A percentile compares a stretch with the other conserved stretches of the same genome.
phyloP scores from a whole-genome alignment of 495 filamentous ascomycete genomes.

The Neurospora sp. region DNA sequence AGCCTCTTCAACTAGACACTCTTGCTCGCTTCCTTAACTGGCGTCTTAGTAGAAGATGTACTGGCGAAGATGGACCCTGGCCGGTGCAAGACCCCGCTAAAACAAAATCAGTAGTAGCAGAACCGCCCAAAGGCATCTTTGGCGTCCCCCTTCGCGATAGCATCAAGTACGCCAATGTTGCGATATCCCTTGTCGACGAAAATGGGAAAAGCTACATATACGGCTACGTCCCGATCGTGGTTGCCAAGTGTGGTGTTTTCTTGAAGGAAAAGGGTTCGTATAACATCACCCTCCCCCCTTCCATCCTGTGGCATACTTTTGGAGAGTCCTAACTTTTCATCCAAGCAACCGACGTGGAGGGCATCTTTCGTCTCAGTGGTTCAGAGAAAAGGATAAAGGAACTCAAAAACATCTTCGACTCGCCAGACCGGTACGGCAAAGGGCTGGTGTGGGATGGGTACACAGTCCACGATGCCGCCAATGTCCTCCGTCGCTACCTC shows the following conservation, averaged over 20 bases:
- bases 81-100: slow-evolving; percentile 1
- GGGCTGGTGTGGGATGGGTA: slow-evolving; percentile 95
- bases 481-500: slow-evolving; percentile 88
- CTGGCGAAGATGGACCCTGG: slow-evolving; percentile 3
- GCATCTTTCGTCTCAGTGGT: slow-evolving; percentile 92
- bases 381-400: slow-evolving; percentile 99
- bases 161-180: slow-evolving; percentile 97
- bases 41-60: slow-evolving; percentile 4
- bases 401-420: slow-evolving; percentile 81
- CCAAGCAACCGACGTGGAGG: slow-evolving; percentile 87
- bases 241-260: slow-evolving; percentile 96
- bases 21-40: slow-evolving; percentile 13
- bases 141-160: slow-evolving; percentile 88
- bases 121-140: slow-evolving; percentile 57
- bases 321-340: slow-evolving; percentile 4
- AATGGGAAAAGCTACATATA: slow-evolving; percentile 94
- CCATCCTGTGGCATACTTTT: slow-evolving; percentile 8
- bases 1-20: slow-evolving; percentile 9
- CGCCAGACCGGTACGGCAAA: slow-evolving; percentile 93
- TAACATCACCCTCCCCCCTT: not conserved
- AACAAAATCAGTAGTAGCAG: slow-evolving; percentile 22
- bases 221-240: slow-evolving; percentile 96
- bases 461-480: slow-evolving; percentile 97
- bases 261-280: slow-evolving; percentile 92
- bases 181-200: slow-evolving; percentile 87